These are phyloP conservation scores for Lycium barbarum DNA, from an alignment of 257 asterid species.

Conservation along the genomic window DNA sequence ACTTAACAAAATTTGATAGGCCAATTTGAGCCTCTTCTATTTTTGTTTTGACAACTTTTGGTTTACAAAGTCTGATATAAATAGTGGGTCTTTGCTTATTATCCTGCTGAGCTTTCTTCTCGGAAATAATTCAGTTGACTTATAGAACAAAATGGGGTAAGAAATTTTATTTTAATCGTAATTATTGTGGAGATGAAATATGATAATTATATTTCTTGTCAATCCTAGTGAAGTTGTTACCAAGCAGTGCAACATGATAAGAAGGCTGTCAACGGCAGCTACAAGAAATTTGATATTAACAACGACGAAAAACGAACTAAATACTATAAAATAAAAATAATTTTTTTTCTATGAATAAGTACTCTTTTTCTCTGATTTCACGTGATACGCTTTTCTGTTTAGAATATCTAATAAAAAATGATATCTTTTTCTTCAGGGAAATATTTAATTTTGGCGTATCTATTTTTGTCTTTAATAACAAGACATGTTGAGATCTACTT, in stretches of 20 bases:
- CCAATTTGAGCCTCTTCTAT: too few relatives aligned
- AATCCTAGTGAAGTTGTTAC: neutral
- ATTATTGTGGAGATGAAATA: neutral
- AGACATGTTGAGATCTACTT: too few relatives aligned
- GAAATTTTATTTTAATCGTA: neutral
- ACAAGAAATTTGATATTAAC: neutral
- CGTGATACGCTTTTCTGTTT: too few relatives aligned
- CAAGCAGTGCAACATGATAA: neutral
- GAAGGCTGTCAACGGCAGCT: neutral
- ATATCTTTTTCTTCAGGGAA: neutral
- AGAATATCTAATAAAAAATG: neutral
- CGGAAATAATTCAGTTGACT: neutral
- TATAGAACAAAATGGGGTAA: neutral
- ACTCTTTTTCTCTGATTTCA: too few relatives aligned
- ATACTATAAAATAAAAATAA: too few relatives aligned
- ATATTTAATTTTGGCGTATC: neutral
- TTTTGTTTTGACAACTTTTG: too few relatives aligned
- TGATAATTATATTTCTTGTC: neutral
- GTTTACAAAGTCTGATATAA: too few relatives aligned
- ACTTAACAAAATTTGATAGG: too few relatives aligned
- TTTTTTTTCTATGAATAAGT: too few relatives aligned
- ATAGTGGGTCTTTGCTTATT: too few relatives aligned
- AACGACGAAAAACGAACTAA: too few relatives aligned
- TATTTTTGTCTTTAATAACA: neutral
- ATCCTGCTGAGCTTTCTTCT: too few relatives aligned